Percentiles rank a stretch among this genome's conserved stretches.
Conservation (phyloP, 1,139 yeast genomes). For the Meyerozyma elateridarum region DNA sequence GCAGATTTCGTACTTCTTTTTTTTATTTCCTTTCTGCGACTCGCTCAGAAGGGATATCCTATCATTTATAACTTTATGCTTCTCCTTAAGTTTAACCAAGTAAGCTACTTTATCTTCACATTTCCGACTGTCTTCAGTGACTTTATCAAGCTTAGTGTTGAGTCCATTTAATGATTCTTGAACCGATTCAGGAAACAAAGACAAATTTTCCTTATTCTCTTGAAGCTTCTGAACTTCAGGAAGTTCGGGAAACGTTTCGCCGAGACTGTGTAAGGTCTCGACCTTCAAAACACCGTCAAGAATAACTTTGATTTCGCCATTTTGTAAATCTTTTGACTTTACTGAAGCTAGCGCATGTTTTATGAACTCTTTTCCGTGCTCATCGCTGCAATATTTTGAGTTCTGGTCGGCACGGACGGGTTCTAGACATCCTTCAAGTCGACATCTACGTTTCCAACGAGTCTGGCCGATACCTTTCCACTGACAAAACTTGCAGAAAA, state of each 20-base stretch:
- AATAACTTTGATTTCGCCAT: slow-evolving; percentile 20
- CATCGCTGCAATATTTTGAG: slow-evolving; percentile 72
- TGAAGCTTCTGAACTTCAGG: slow-evolving; percentile 28
- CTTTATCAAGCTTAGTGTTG: slow-evolving; percentile 20
- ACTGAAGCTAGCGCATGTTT: slow-evolving; percentile 12
- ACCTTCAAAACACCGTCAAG: slow-evolving; percentile 12
- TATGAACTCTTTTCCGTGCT: slow-evolving; percentile 65
- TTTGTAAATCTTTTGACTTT: slow-evolving; percentile 14
- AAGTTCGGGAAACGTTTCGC: slow-evolving; percentile 37
- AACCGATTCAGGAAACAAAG: slow-evolving; percentile 27
- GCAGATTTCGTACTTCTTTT: slow-evolving; percentile 30
- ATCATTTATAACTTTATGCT: slow-evolving; percentile 35
- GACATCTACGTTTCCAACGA: slow-evolving; percentile 73
- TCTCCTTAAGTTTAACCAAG: slow-evolving; percentile 31
- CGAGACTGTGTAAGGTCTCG: slow-evolving; percentile 20
- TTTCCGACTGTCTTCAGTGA: slow-evolving; percentile 16
- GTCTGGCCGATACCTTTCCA: slow-evolving; percentile 43
- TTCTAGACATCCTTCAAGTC: slow-evolving; percentile 52
- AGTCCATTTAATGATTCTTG: slow-evolving; percentile 17
- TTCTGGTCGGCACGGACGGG: slow-evolving; percentile 41
- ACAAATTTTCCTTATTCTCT: slow-evolving; percentile 24
- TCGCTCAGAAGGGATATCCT: slow-evolving; percentile 13
- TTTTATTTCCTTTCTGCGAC: slow-evolving; percentile 20
- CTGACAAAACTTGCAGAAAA: slow-evolving; percentile 72
- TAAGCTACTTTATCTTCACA: slow-evolving; percentile 17